Base-by-base conservation (phyloP, 2,329 filamentous ascomycete species). In the Cytospora paraplurivora region DNA sequence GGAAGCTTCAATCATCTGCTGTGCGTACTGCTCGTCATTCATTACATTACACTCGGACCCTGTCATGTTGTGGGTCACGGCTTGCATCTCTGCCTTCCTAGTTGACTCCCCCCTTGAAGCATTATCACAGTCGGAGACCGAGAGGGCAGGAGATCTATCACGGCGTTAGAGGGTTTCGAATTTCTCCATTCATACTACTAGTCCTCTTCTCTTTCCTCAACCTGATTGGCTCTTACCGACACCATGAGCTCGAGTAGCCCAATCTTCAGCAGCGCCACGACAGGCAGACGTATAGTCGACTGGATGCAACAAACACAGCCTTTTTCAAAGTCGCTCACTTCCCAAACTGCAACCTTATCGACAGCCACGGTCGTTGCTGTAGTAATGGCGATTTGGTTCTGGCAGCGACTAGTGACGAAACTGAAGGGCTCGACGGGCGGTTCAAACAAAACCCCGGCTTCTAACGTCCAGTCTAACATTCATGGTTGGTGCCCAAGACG, bases 21-120 rank as follows among this genome's bases (percentile, higher is more conserved):
- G 50, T 52, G 38, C 50, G 51, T 61, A 37, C 37, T 58, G 38
- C 27, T 54, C 56, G 37, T 37, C 38, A 34, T 59, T 59, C 33
- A 27, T 15, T 51, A 34, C 57, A 55, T 21, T 21, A 47, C 44
- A n/a, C 7, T 21, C 44, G 54, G 47, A 41, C 50, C 54, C 41
- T 64, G 64, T 66, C 61, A 63, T 66, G 64, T 62, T 63, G 64
- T 66, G 64, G 64, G 61, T 64, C 57, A 61, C 57, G 44, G 64
- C 53, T 52, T 64, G 57, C 49, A 59, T 62, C 49, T 66, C 57
- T 58, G 51, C 62, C 62, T 66, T 56, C 38, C 34, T 58, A 38
- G 63, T 58, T 49, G 38, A 63, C 44, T 65, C 63, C 27, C 54
- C 34, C 61, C 57, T 49, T 54, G 62, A 61, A 54, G 53, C 41